Base-by-base conservation (phyloP, 2,329 filamentous ascomycete species). In the Ophiostoma australiae region DNA sequence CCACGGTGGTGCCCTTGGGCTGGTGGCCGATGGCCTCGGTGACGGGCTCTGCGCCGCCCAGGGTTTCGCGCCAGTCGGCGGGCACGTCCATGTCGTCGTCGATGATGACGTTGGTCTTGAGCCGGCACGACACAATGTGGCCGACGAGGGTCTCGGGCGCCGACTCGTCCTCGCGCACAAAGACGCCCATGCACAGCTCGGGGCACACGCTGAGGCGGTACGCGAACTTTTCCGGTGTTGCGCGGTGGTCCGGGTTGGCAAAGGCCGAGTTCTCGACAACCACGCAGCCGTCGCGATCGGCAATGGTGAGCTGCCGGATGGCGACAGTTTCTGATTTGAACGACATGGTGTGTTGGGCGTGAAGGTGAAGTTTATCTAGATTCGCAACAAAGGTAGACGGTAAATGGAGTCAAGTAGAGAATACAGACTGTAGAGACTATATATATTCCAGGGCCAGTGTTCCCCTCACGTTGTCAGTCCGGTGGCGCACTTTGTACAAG, bases 11-110 rank as follows among this genome's bases (percentile, higher is more conserved):
- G 55, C 93, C 93, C 20, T 83, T 82, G 72, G 92, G 87, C 75
- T 91, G 87, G 79, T 97, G 92, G 41, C 92, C 92, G 11, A 88
- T 77, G 1, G 79, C 77, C 37, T 84, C 82, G 70, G 79, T 77
- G 48, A 84, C 82, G 70, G 80, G 44, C 37, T 78, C 69, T 82
- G 80, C 69, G 77, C 8, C 67, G 77, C 78, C 71, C 79, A 65
- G 80, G 65, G 83, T 82, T 68, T 83, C 82, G 72, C 84, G 82
- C 89, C 91, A 94, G 77, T 70, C 85, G 55, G 82, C 79, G 0
- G 93, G 92, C 61, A 90, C 84, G 31, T 84, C 86, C 92, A 97
- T 97, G 74, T 92, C 88, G 7, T 84, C 84, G 76, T 97, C 93
- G 1, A 89, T 91, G 70, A 96, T 87, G 61, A 87, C 80, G 0